Evolutionary conservation across 768 basidiomycete genomes (phyloP).

Genomic region (Rhodotorula sphaerocarpa): DNA sequence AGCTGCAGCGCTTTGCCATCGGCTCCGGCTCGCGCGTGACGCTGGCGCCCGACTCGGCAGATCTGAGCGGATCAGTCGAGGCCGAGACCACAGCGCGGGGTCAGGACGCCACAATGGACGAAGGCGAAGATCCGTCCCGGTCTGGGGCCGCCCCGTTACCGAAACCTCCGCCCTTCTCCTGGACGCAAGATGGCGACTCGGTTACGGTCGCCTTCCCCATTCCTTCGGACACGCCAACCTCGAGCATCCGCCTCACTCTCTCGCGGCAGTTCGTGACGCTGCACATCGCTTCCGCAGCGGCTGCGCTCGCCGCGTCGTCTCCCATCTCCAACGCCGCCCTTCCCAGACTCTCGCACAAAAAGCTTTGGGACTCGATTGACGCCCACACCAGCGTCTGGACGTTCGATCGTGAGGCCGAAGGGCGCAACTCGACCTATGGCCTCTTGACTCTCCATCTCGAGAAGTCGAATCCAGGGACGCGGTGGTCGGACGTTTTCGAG

Average conservation of each 20-base stretch:
- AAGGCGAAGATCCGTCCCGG: not conserved
- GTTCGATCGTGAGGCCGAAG: slow-evolving; percentile 62
- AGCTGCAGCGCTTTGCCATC: not conserved
- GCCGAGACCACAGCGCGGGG: too few relatives aligned
- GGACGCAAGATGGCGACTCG: slow-evolving; percentile 79
- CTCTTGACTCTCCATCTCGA: slow-evolving; percentile 75
- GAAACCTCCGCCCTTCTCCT: slow-evolving; percentile 70
- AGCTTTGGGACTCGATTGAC: slow-evolving; percentile 72
- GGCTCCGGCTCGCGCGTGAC: not conserved
- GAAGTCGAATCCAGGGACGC: slow-evolving; percentile 70
- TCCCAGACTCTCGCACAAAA: slow-evolving; percentile 57
- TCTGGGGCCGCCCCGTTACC: not conserved
- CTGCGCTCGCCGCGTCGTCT: slow-evolving; percentile 36
- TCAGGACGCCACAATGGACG: too few relatives aligned
- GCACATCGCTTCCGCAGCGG: slow-evolving; percentile 47
- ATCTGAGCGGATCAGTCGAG: not conserved
- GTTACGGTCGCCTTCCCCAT: slow-evolving; percentile 76
- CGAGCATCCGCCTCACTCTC: slow-evolving; percentile 61
- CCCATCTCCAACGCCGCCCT: slow-evolving; percentile 41
- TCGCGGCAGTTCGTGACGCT: slow-evolving; percentile 59
- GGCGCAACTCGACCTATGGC: slow-evolving; percentile 52
- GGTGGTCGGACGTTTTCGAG: slow-evolving; percentile 81
- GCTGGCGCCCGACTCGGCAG: not conserved
- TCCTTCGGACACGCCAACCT: slow-evolving; percentile 59
- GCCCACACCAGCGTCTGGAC: slow-evolving; percentile 83